Base-by-base conservation (phyloP, 2,329 filamentous ascomycete genomes). In the Fusarium siculi region DNA sequence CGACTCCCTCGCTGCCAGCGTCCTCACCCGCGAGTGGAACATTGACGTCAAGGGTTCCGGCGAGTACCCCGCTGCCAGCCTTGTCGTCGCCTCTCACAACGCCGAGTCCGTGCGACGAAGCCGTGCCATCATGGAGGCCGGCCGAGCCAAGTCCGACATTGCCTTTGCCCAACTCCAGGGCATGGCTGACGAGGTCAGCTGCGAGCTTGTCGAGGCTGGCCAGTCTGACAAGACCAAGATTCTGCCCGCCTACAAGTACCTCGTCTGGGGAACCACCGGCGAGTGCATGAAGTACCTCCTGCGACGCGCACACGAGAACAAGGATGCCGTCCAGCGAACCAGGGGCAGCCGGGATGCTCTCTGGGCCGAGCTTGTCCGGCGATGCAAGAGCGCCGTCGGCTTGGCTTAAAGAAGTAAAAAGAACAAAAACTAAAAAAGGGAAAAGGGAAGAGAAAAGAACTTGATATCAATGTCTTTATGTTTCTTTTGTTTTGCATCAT, bases 151-250 rank as follows among this genome's bases (percentile, higher is more conserved):
- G 77, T 82, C 81, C 0, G 79, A 80, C 30, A 77, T 85, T 47
- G 80, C 82, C 1, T 85, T 84, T 52, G 85, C 93, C 6, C 95
- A 98, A 83, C 88, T 98, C 2, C 93, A 96, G 84, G 95, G 96
- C 44, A 98, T 98, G 96, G 96, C 96, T 4, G 96, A 98, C 76
- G 95, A 98, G 80, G 91, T 98, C 58, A 94, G 92, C 80, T 91
- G 89, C 79, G 89, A 90, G 79, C 82, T 92, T 19, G 81, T 84
- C 37, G 80, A 83, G 70, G 81, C 82, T 15, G 78, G 79, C 59
- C 78, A 79, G 58, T 75, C 78, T 7, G 79, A 81, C 42, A 74
- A 74, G 62, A 66, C 74, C 15, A 60, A 75, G 19, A 68, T 74
- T 12, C 84, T 93, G 44, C 87, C 92, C 23, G 91, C 92, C 28